A percentile compares a stretch with the other conserved stretches of the same genome.
Evolutionary conservation across 1,284 basidiomycete species (phyloP).

Genomic region (Caloboletus inedulis): DNA sequence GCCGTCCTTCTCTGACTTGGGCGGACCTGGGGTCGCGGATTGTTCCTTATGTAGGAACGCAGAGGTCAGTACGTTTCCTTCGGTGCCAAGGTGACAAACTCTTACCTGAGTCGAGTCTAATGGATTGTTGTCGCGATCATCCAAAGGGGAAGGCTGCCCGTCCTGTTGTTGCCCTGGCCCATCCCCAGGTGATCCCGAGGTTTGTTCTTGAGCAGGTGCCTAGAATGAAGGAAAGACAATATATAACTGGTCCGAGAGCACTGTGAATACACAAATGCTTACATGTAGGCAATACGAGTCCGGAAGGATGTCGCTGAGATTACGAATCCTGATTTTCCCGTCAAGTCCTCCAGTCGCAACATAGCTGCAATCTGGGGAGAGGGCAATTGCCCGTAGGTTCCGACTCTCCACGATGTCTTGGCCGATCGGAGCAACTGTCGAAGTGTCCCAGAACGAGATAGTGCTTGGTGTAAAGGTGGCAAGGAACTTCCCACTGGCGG

Average conservation of each 20-base stretch:
- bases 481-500: background rate
- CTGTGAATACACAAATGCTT: background rate
- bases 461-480: background rate
- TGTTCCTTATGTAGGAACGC: background rate
- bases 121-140: background rate
- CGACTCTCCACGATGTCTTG: background rate
- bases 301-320: background rate
- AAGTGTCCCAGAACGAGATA: background rate
- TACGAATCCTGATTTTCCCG: background rate
- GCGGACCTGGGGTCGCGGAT: background rate
- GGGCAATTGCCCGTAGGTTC: background rate
- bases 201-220: background rate
- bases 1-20: background rate
- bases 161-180: background rate
- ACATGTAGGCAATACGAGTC: background rate
- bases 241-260: background rate
- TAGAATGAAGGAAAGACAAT: background rate
- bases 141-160: background rate
- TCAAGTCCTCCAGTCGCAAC: background rate
- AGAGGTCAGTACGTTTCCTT: background rate
- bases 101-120: background rate
- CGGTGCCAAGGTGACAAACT: background rate
- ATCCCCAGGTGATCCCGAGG: background rate
- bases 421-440: background rate
- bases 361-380: background rate